Percentiles rank a stretch among this genome's conserved stretches.
Conservation (phyloP, 2,329 filamentous ascomycete species). For the Alternaria alternata region DNA sequence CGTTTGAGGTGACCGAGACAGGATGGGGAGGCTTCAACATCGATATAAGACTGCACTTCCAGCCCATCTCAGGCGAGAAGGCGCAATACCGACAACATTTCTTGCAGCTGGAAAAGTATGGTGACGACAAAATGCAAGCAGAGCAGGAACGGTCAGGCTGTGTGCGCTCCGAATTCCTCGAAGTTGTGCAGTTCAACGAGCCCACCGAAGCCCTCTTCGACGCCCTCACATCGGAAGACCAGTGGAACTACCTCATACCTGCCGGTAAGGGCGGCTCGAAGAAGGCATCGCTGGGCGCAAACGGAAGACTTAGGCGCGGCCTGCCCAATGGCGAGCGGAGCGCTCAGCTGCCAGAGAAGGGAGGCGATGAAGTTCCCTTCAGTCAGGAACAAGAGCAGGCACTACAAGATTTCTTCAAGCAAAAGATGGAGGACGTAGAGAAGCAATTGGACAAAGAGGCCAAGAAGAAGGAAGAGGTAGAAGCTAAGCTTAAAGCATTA, state of each 20-base stretch:
- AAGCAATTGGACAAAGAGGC: conserved; percentile 43
- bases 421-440: conserved; percentile 46
- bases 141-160: conserved; percentile 63
- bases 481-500: conserved; percentile 41
- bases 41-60: conserved; percentile 92
- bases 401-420: conserved; percentile 40
- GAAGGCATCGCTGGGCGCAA: conserved; percentile 44
- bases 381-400: conserved; percentile 48
- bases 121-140: conserved; percentile 70
- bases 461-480: conserved; percentile 41
- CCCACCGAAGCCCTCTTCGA: conserved; percentile 93
- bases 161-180: conserved; percentile 82
- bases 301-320: conserved; percentile 46
- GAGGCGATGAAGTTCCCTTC: conserved; percentile 44
- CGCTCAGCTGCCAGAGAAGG: conserved; percentile 47
- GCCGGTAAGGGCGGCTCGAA: conserved; percentile 54
- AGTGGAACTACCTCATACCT: conserved; percentile 57
- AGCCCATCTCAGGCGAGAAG: conserved; percentile 87
- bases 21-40: conserved; percentile 99
- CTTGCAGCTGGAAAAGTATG: conserved; percentile 89
- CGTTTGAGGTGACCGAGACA: conserved; percentile 87
- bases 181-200: conserved; percentile 97
- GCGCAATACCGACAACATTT: conserved; percentile 95
- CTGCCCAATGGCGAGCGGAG: conserved; percentile 48
- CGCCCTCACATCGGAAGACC: conserved; percentile 77